Evolutionary conservation across 2,329 filamentous ascomycete genomes (phyloP).

Genomic region (Talaromyces sp.): DNA sequence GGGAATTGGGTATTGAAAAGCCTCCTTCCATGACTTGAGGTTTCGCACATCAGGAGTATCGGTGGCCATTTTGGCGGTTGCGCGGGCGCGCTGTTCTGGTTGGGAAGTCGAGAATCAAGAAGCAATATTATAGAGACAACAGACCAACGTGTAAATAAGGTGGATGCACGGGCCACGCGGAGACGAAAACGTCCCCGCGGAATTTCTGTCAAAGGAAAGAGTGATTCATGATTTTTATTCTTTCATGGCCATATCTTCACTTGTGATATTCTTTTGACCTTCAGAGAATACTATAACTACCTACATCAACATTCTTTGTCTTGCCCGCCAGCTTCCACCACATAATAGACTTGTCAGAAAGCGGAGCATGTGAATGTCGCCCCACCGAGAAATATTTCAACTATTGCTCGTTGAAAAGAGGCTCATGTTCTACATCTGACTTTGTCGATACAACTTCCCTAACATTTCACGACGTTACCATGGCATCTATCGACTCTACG

Average conservation of each 20-base stretch:
- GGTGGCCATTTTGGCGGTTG: constrained; percentile 44
- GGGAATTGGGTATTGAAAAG: constrained; percentile 63
- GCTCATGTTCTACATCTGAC: not conserved
- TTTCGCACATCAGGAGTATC: constrained; percentile 56
- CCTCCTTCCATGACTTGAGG: constrained; percentile 63
- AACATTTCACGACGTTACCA: not conserved
- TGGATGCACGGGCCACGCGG: constrained; percentile 16
- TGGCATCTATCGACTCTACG: not conserved
- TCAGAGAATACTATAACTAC: not conserved
- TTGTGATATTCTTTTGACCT: too few species aligned
- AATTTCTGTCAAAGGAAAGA: not conserved
- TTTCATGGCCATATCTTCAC: not conserved
- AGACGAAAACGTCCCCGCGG: constrained; percentile 5
- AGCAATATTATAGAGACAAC: too few species aligned
- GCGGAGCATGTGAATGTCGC: not conserved
- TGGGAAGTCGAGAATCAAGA: not conserved
- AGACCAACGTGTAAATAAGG: not conserved
- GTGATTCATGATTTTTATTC: not conserved
- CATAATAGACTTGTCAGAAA: not conserved
- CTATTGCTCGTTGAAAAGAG: not conserved
- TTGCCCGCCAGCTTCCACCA: not conserved
- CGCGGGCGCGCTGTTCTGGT: not conserved
- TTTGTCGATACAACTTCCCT: too few species aligned
- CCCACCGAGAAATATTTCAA: constrained; percentile 5
- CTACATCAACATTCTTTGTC: not conserved